Percentiles rank a stretch among this genome's conserved stretches.
Evolutionary conservation across 495 filamentous ascomycete species (phyloP).

Genomic region (Trichocladium uniseriatum): DNA sequence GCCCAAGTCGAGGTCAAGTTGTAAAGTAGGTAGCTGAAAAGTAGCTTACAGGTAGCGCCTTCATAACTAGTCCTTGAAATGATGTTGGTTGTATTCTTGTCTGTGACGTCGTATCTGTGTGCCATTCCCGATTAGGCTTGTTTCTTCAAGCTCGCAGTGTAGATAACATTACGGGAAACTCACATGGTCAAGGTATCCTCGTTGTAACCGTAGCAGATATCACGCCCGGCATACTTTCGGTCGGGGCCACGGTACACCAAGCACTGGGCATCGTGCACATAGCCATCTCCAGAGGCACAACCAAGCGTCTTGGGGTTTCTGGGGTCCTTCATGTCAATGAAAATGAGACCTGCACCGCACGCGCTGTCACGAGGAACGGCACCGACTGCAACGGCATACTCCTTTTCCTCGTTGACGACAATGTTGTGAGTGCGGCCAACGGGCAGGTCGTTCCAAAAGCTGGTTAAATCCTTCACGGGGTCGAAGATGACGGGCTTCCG

Average conservation of each 20-base stretch:
- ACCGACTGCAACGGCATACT: conserved; percentile 37
- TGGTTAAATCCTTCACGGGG: conserved; percentile 29
- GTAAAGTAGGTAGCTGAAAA: too few relatives aligned
- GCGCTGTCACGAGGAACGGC: conserved; percentile 30
- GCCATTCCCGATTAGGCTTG: not conserved
- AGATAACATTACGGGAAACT: not conserved
- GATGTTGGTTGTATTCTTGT: conserved; percentile 38
- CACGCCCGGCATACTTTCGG: conserved; percentile 36
- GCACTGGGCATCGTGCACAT: conserved; percentile 51
- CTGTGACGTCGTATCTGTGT: conserved; percentile 42
- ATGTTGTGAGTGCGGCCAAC: conserved; percentile 42
- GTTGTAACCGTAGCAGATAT: conserved; percentile 52
- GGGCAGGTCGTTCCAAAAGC: conserved; percentile 23
- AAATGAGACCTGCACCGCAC: conserved; percentile 39
- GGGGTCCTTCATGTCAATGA: conserved; percentile 41
- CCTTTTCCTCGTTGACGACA: conserved; percentile 38
- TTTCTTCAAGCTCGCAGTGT: not conserved
- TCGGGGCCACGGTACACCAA: conserved; percentile 47
- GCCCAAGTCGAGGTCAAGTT: too few relatives aligned
- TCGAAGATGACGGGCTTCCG: conserved; percentile 22
- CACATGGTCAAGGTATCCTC: conserved; percentile 34
- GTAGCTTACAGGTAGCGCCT: conserved; percentile 22
- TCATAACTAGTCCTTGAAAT: conserved; percentile 46
- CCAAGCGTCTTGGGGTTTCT: conserved; percentile 40
- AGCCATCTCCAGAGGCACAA: conserved; percentile 40